Base-by-base conservation (phyloP, 2,329 filamentous ascomycete genomes). In the Tolypocladium guangdongense region DNA sequence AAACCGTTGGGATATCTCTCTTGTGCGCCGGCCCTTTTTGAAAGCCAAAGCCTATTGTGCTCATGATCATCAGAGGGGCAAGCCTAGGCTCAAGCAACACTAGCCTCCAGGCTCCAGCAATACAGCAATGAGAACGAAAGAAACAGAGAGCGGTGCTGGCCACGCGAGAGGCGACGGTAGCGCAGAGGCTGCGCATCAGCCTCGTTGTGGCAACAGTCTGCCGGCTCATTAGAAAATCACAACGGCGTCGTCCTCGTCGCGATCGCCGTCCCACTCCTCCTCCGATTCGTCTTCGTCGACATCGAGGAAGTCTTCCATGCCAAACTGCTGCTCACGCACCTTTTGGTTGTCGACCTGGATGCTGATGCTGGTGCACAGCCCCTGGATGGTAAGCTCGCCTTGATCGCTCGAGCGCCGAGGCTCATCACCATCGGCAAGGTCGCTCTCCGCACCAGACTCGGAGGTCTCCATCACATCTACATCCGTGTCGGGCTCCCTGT, bases 321-420 rank as follows among this genome's bases (percentile, higher is more conserved):
- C 78, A 58, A 78, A 88, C 56, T 86, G 82, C 27, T 78, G 71
- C 68, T 90, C 87, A 2, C 77, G 76, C 6, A 84, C 83, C 56
- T 88, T 84, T 63, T 88, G 80, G 64, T 91, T 91, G 67, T 91
- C 88, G 59, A 91, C 84, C 46, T 81, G 73, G 45, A 91, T 78
- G 55, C 87, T 80, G 20, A 91, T 86, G 7, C 82, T 75, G 41
- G 83, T 77, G 62, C 87, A 92, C 58, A 85, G 75, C 1, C 86
- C 86, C 56, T 91, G 87, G 30, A 85, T 69, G 54, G 76, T 75
- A 1, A 61, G 52, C 30, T 57, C 53, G 0, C 20, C 11, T 18
- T 53, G 39, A 14, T 30, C 32, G 20, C 36, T 16, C 3, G 49
- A 12, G 22, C 16, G 22, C 22, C 1, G 24, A 3, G 24, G 33